Evolutionary conservation across 805 yeast genomes (phyloP), one percentile per base, ranked within the genome.

Genomic region (Candida tallmaniae): DNA sequence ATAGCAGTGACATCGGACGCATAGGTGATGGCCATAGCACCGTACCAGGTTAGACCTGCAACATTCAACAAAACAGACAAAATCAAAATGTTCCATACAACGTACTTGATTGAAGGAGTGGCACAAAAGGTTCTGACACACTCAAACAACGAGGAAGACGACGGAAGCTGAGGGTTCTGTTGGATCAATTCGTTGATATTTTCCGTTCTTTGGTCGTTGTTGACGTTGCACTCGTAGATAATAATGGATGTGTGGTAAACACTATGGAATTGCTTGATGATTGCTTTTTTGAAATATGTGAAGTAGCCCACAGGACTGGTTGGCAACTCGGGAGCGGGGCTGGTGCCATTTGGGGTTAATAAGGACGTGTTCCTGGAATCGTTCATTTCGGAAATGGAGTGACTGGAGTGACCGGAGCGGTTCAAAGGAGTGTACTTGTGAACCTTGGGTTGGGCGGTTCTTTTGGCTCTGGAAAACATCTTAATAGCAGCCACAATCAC

Each of bases 1-100:
- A 86, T 86, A 3, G 96, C 96, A 2, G 95, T 87, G 23, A 87
- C 82, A 49, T 87, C 95, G 3, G 86, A 70, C 0, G 94, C 86
- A 19, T 88, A 82, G 0, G 95, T 79, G 51, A 83, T 59, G 20
- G 78, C 69, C 78, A 87, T 84, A 8, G 95, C 83, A 12, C 83
- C 72, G 52, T 85, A 87, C 96, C 96, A 86, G 2, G 95, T 76
- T 13, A 74, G 65, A 1, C 94, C 95, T 0, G 95, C 95, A 2
- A 76, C 40, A 13, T 83, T 83, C 40, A 86, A 63, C 5, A 86
- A 72, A 6, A 73, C 20, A 3, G 83, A 70, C 20, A 83, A 60
- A 3, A 70, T 32, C 3, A 67, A 56, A 4, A 75, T 54, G 16
- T 69, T 60, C 24, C 46, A 45, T 23, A 71, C 44, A 10, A 83